These are phyloP conservation scores for Quercus tomentella DNA, from an alignment of 331 rosid genomes.

Conservation along the genomic window DNA sequence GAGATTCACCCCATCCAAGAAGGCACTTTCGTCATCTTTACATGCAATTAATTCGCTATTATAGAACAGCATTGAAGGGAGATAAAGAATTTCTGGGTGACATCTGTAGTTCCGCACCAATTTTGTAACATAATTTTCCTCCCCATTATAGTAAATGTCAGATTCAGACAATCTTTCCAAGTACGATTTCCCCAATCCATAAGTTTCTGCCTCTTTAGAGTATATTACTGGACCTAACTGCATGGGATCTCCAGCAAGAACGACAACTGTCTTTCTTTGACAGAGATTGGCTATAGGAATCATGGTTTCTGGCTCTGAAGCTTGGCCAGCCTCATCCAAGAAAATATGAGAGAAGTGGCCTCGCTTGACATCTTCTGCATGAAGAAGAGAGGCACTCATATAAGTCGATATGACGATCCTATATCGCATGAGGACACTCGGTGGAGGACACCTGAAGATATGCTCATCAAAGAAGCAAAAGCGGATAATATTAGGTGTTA, in stretches of 20 bases:
- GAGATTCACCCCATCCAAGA: conserved; percentile 30
- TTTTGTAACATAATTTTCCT: conserved; percentile 58
- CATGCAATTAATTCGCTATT: conserved; percentile 72
- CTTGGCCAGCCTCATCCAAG: conserved; percentile 99
- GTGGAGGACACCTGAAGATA: conserved; percentile 70
- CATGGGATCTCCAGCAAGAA: conserved; percentile 95
- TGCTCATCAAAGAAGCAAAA: conserved; percentile 64
- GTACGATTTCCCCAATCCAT: conserved; percentile 67
- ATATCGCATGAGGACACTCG: conserved; percentile 38
- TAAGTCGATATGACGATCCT: conserved; percentile 80
- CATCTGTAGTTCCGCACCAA: conserved; percentile 77
- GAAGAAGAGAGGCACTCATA: conserved; percentile 63
- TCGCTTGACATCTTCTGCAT: conserved; percentile 58
- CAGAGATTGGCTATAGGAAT: conserved; percentile 69
- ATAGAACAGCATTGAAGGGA: conserved; percentile 77
- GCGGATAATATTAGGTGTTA: conserved; percentile 54
- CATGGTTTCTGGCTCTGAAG: conserved; percentile 96
- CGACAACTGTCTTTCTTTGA: conserved; percentile 61
- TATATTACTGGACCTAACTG: conserved; percentile 89
- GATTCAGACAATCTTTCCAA: conserved; percentile 65
- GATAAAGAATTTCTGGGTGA: conserved; percentile 76
- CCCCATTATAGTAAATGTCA: conserved; percentile 46
- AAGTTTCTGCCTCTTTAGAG: conserved; percentile 60
- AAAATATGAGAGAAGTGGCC: conserved; percentile 91
- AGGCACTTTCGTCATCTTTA: conserved; percentile 45